Conservation (phyloP, 2,329 filamentous ascomycete species). For the Beauveria brongniartii region DNA sequence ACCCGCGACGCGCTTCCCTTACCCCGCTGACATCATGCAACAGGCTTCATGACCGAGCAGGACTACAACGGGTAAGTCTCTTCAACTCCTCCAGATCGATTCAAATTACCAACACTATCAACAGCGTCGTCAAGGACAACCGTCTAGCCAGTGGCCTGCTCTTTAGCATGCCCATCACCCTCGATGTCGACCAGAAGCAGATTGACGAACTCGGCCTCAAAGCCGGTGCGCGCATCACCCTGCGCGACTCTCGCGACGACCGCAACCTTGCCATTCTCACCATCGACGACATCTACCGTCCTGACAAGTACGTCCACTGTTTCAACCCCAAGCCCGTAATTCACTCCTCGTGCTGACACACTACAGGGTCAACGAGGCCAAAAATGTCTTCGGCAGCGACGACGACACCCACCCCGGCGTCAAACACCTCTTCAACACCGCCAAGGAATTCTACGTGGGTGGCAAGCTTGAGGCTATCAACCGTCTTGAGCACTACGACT, state of each 20-base stretch:
- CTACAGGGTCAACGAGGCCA: slow-evolving; percentile 72
- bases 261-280: slow-evolving; percentile 92
- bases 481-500: slow-evolving; percentile 96
- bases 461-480: slow-evolving; percentile 95
- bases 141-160: slow-evolving; percentile 82
- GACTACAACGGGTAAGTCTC: slow-evolving; percentile 80
- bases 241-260: slow-evolving; percentile 94
- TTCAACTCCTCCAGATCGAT: neutral
- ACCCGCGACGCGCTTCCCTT: neutral
- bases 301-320: slow-evolving; percentile 67
- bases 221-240: slow-evolving; percentile 71
- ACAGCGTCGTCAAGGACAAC: slow-evolving; percentile 78
- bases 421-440: slow-evolving; percentile 75
- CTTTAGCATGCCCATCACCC: slow-evolving; percentile 94
- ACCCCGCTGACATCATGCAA: slow-evolving; percentile 12
- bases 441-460: slow-evolving; percentile 85
- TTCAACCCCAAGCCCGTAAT: neutral
- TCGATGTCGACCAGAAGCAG: slow-evolving; percentile 70
- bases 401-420: slow-evolving; percentile 88
- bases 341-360: slow-evolving; percentile 14
- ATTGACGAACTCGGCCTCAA: slow-evolving; percentile 71
- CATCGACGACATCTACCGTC: slow-evolving; percentile 89
- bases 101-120: slow-evolving; percentile 19
- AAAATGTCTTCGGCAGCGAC: slow-evolving; percentile 87
- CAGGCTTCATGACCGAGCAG: slow-evolving; percentile 94